A percentile compares a stretch with the other conserved stretches of the same genome.
Evolutionary conservation across 495 filamentous ascomycete genomes (phyloP).

Genomic region (Podospora didyma): DNA sequence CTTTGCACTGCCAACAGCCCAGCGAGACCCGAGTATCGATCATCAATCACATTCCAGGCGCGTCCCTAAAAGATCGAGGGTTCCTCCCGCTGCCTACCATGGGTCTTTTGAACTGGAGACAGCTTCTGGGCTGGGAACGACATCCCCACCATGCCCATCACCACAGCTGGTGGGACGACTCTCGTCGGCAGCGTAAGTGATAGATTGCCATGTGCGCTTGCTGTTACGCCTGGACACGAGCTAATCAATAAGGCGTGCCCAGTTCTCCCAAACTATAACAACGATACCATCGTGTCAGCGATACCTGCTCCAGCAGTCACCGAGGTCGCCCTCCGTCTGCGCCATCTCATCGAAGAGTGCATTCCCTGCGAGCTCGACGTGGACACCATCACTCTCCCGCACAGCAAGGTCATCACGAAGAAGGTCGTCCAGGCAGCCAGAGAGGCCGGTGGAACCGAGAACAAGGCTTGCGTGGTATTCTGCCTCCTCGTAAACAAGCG

Average conservation of each 20-base stretch:
- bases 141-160: slow-evolving; percentile 29
- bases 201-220: background rate
- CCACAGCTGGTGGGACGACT: slow-evolving; percentile 36
- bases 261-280: slow-evolving; percentile 61
- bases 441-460: slow-evolving; percentile 73
- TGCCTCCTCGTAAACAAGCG: slow-evolving; percentile 82
- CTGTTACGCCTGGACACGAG: background rate
- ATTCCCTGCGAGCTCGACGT: slow-evolving; percentile 84
- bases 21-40: too few relatives aligned
- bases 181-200: slow-evolving; percentile 35
- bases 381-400: slow-evolving; percentile 64
- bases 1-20: too few relatives aligned
- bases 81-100: slow-evolving; percentile 4
- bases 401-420: slow-evolving; percentile 78
- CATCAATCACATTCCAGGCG: too few relatives aligned
- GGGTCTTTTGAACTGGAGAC: slow-evolving; percentile 32
- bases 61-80: background rate
- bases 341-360: slow-evolving; percentile 84
- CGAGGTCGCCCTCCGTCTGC: slow-evolving; percentile 80
- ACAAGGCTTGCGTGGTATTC: slow-evolving; percentile 72
- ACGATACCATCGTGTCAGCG: slow-evolving; percentile 52
- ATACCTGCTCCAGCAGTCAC: slow-evolving; percentile 71
- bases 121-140: slow-evolving; percentile 41
- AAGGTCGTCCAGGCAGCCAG: slow-evolving; percentile 73
- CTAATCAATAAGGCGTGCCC: slow-evolving; percentile 16